Base-by-base conservation (phyloP, 768 basidiomycete species). In the Mycena kentingensis region DNA sequence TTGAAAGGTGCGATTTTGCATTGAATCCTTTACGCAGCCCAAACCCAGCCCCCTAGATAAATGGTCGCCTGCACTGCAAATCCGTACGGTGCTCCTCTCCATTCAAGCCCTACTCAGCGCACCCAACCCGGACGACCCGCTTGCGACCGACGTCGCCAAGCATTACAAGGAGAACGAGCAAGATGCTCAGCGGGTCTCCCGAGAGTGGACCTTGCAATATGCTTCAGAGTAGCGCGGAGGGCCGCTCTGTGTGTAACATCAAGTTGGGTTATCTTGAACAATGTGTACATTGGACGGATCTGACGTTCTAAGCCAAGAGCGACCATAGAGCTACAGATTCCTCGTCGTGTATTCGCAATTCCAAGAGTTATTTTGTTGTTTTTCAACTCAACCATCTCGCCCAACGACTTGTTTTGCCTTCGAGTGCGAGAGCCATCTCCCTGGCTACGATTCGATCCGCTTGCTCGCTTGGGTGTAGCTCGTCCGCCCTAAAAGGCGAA, bases 31-130 rank as follows among this genome's bases (percentile, higher is more conserved):
- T 42, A 18, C 34, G 18, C 11, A 49, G 34, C 38, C 32, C 38
- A 39, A 38, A 28, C 35, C 16, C 55, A 29, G 49, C 37, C 25
- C 49, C 35, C 19, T 63, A 93, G 97, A 99, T 73, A 98, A 98
- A 78, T 99, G 97, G 97, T 97, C 94, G 10, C 97, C 97, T 18
- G 97, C 97, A 0, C 79, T 99, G 16, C 97, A 99, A 70, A 99
- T 99, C 73, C 88, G 97, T 61, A 99, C 97, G 2, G 97, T 99
- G 45, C 77, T 99, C 51, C 81, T 99, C 45, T 98, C 96, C 34
- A 81, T 99, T 65, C 97, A 99, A 72, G 97, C 97, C n/a, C 77
- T 99, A 39, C 78, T 99, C 36, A 91, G 88, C 57, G 87, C 97
- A 1, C 97, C 97, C 2, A 99, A 99, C 72, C 97, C 97, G 1